A percentile compares a stretch with the other conserved stretches of the same genome.
Conservation (phyloP, 1,284 basidiomycete genomes). For the Kwoniella shivajii region DNA sequence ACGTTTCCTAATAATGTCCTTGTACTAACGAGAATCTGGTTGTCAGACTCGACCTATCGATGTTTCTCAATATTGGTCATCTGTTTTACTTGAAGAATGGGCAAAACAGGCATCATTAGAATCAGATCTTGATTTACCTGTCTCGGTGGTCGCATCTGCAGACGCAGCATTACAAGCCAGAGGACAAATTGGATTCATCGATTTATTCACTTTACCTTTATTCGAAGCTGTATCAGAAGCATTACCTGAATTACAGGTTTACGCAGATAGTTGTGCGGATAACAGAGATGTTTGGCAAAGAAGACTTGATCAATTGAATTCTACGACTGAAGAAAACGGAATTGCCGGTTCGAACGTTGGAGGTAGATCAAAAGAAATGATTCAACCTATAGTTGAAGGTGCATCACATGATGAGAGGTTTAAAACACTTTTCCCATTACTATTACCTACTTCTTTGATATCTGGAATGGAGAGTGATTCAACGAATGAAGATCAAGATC, state of each 20-base stretch:
- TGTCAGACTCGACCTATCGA: slow-evolving; percentile 83
- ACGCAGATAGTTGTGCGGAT: slow-evolving; percentile 64
- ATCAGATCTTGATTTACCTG: slow-evolving; percentile 70
- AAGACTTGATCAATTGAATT: slow-evolving; percentile 57
- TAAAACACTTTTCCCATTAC: slow-evolving; percentile 54
- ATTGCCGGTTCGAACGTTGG: no score
- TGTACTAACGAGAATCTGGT: no score
- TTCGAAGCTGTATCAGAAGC: slow-evolving; percentile 71
- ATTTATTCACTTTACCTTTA: slow-evolving; percentile 76
- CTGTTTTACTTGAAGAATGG: slow-evolving; percentile 86
- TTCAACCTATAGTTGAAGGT: slow-evolving; percentile 34
- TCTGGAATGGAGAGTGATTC: neutral
- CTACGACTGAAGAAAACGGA: slow-evolving; percentile 15
- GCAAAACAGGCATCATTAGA: slow-evolving; percentile 80
- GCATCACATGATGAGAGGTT: slow-evolving; percentile 48
- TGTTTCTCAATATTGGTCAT: slow-evolving; percentile 87
- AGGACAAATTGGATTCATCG: slow-evolving; percentile 88
- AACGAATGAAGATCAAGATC: neutral
- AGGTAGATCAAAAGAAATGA: slow-evolving; percentile 18
- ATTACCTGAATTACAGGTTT: slow-evolving; percentile 70
- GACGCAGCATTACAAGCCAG: slow-evolving; percentile 72
- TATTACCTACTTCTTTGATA: slow-evolving; percentile 43
- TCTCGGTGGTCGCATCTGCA: slow-evolving; percentile 65
- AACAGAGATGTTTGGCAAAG: slow-evolving; percentile 70
- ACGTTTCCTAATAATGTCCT: no score